A percentile compares a stretch with the other conserved stretches of the same genome.
Conservation (phyloP, 1,139 yeast genomes). For the Scheffersomyces illinoinensis region DNA sequence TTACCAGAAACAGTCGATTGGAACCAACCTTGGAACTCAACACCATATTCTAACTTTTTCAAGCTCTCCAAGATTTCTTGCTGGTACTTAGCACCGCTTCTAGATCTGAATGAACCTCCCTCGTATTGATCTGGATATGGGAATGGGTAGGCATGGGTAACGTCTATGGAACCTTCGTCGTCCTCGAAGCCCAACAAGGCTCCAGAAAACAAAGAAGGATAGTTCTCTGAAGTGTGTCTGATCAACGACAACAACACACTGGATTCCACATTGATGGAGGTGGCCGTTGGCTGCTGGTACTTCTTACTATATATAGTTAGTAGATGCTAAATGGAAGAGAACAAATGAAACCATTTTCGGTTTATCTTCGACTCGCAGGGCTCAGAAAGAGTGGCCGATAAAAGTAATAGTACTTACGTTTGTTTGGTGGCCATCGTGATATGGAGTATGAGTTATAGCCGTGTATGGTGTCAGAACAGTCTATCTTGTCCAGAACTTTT, state of each 20-base stretch:
- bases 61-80: conserved; percentile 66
- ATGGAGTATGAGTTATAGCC: not conserved
- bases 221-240: conserved; percentile 70
- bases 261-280: conserved; percentile 50
- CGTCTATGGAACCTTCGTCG: conserved; percentile 48
- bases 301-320: conserved; percentile 14
- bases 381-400: not conserved
- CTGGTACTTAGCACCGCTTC: conserved; percentile 69
- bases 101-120: conserved; percentile 55
- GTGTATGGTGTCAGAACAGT: not conserved
- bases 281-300: conserved; percentile 45
- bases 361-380: not conserved
- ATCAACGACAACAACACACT: conserved; percentile 69
- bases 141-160: conserved; percentile 69
- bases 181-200: conserved; percentile 77
- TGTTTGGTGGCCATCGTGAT: conserved; percentile 26
- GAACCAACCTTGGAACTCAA: conserved; percentile 83
- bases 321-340: not conserved
- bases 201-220: conserved; percentile 71
- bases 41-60: conserved; percentile 65
- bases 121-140: conserved; percentile 56
- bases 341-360: not conserved
- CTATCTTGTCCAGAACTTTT: conserved; percentile 1
- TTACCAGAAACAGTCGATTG: conserved; percentile 70
- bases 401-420: conserved; percentile 15